phyloP scores from a whole-genome alignment of 2,329 filamentous ascomycete genomes.

The Cryphonectria nitschkei region DNA sequence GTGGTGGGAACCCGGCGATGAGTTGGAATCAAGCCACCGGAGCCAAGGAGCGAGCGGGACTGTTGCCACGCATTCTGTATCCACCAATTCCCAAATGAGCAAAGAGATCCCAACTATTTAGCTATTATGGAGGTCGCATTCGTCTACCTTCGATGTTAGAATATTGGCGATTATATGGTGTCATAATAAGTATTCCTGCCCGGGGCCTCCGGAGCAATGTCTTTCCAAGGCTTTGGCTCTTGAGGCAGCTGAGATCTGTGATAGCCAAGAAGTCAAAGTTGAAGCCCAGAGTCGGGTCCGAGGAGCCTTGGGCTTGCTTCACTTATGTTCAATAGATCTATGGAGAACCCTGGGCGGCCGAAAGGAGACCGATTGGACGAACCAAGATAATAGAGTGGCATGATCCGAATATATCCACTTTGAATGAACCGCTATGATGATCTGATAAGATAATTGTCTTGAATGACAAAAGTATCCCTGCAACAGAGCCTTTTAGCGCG shows the following conservation, averaged over 20 bases:
- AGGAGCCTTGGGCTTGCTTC: background rate
- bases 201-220: background rate
- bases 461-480: background rate
- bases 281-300: conserved; percentile 15
- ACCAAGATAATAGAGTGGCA: background rate
- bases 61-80: background rate
- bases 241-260: background rate
- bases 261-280: background rate
- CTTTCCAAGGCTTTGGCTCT: background rate
- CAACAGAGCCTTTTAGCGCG: conserved; percentile 9
- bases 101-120: background rate
- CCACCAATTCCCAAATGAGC: background rate
- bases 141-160: background rate
- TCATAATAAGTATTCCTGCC: background rate
- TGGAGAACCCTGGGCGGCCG: conserved; percentile 3
- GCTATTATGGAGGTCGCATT: background rate
- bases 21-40: background rate
- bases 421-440: conserved; percentile 13
- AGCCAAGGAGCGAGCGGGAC: background rate
- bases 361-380: conserved; percentile 23
- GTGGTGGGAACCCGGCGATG: background rate
- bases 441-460: conserved; percentile 27
- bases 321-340: background rate
- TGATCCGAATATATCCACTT: conserved; percentile 9
- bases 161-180: background rate